Base-by-base conservation (phyloP, 2,329 filamentous ascomycete genomes). In the Aaosphaeria arxii region DNA sequence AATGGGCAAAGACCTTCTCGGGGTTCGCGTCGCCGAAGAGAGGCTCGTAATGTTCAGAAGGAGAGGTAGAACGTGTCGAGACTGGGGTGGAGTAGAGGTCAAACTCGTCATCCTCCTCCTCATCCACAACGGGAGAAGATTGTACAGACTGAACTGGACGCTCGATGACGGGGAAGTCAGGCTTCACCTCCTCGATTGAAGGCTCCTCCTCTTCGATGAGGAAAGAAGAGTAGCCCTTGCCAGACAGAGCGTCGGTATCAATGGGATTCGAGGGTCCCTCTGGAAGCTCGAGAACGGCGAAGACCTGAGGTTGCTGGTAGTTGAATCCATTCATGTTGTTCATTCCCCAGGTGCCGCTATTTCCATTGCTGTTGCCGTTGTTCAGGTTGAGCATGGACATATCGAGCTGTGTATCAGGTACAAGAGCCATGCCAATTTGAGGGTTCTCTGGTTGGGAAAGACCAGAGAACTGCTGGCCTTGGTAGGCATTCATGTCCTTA, bases 371-470 rank as follows among this genome's bases (percentile, higher is more conserved):
- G 61, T 67, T 69, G 58, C 67, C 69, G 61, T 66, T 67, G 59
- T 69, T 70, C 41, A 91, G 69, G 60, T 82, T 80, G 59, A 94
- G 79, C 72, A 87, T 82, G 46, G 85, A 83, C 59, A 91, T 85
- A 62, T 95, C 88, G 70, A 91, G 77, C 45, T 75, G 78, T 58
- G 88, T 84, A 71, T 95, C 90, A 1, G 90, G 89, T 42, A 95
- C 84, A 80, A 91, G 87, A 49, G 87, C 83, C 80, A 95, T 88
- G 63, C 85, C 85, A 55, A 91, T 74, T 49, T 82, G 80, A 29
- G 75, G 69, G 56, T 71, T 86, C 66, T 88, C 85, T 55, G 85
- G 47, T 47, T 64, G 64, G 40, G 65, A 60, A 50, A 67, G 59
- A 44, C 51, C 54, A 32, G 80, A 77, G 54, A 76, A 75, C 47